phyloP scores from a whole-genome alignment of 192 early-diverging fungal genomes.

The Linnemannia hyalina region DNA sequence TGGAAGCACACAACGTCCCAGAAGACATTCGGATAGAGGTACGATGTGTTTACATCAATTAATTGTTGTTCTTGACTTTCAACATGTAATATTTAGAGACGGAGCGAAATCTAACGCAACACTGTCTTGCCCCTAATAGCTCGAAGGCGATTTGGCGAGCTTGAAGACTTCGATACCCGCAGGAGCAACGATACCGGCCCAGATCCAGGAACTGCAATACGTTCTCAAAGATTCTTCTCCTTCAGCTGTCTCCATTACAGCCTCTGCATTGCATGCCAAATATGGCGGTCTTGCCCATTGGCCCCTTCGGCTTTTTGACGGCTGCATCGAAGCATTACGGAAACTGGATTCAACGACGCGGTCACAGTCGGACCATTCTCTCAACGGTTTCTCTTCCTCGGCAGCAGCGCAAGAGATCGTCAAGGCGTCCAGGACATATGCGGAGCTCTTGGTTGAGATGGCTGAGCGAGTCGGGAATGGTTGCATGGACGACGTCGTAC shows the following conservation, averaged over 20 bases:
- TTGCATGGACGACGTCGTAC: constrained; percentile 35
- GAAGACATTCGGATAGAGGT: constrained; percentile 44
- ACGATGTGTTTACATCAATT: neutral
- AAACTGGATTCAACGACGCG: constrained; percentile 17
- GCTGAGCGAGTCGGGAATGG: constrained; percentile 43
- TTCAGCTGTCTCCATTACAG: constrained; percentile 22
- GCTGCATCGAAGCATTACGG: constrained; percentile 33
- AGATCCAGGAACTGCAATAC: constrained; percentile 33
- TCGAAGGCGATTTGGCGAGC: constrained; percentile 30
- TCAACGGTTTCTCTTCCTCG: neutral
- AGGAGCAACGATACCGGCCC: constrained; percentile 14
- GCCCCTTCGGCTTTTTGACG: constrained; percentile 31
- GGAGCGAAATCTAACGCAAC: neutral
- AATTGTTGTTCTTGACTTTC: neutral
- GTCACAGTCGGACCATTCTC: neutral
- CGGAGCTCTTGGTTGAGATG: constrained; percentile 42
- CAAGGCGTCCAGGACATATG: constrained; percentile 22
- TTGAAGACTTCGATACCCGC: constrained; percentile 11
- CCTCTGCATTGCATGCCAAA: constrained; percentile 21
- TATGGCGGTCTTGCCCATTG: constrained; percentile 42
- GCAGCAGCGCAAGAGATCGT: constrained; percentile 16
- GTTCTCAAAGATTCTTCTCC: constrained; percentile 23
- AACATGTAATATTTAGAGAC: neutral
- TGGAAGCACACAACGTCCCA: constrained; percentile 44
- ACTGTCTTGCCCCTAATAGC: constrained; percentile 2